phyloP scores from a whole-genome alignment of 495 filamentous ascomycete species.

The Talaromyces proteolyticus region DNA sequence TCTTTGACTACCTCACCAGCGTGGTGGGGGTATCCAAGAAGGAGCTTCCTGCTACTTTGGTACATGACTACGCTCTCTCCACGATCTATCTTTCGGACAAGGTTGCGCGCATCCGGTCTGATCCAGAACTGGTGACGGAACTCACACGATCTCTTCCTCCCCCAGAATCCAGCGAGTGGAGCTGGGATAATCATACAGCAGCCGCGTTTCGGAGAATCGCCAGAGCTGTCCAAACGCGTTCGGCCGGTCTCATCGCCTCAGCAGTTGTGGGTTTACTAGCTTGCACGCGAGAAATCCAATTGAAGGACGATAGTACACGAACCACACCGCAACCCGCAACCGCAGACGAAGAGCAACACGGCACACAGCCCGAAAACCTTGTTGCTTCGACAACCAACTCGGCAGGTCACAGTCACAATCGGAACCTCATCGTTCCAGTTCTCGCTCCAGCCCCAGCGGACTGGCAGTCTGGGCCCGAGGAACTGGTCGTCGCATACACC shows the following conservation, averaged over 20 bases:
- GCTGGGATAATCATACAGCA: constrained; percentile 54
- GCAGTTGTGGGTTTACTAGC: constrained; percentile 63
- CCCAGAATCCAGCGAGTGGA: constrained; percentile 37
- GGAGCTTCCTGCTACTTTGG: constrained; percentile 50
- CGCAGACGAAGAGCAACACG: constrained; percentile 9
- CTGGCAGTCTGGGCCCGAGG: constrained; percentile 47
- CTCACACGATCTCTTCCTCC: constrained; percentile 49
- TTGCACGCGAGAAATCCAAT: constrained; percentile 58
- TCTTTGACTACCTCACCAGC: constrained; percentile 57
- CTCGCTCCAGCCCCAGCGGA: constrained; percentile 27
- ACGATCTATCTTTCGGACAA: constrained; percentile 67
- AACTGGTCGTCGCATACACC: constrained; percentile 71
- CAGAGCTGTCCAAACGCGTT: constrained; percentile 58
- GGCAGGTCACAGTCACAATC: constrained; percentile 16
- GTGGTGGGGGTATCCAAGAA: constrained; percentile 26
- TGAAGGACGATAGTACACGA: constrained; percentile 38
- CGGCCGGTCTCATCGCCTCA: constrained; percentile 66
- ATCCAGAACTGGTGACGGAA: constrained; percentile 41
- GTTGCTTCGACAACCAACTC: background rate
- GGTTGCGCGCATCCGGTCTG: constrained; percentile 41
- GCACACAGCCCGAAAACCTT: background rate
- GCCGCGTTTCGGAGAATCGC: constrained; percentile 54
- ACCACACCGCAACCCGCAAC: constrained; percentile 26
- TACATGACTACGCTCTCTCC: constrained; percentile 56
- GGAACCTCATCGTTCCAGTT: constrained; percentile 36